Evolutionary conservation across 169 alveolate species (phyloP).

Genomic region (Hepatocystis sp.): DNA sequence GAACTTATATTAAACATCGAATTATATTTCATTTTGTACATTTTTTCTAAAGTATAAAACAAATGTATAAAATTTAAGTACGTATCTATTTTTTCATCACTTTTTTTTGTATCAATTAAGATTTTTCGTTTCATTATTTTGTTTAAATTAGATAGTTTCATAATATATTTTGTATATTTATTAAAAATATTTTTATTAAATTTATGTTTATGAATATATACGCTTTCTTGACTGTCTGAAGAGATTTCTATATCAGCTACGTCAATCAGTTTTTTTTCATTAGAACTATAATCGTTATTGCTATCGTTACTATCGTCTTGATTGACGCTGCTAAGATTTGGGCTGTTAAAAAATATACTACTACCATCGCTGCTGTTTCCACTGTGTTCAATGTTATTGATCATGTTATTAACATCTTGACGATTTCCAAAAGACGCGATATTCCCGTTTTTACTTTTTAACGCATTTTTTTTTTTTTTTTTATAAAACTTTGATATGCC

Average conservation of each 20-base stretch:
- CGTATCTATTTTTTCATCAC: constrained; percentile 33
- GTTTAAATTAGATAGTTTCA: constrained; percentile 35
- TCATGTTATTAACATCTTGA: too few relatives aligned
- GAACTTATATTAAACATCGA: constrained; percentile 43
- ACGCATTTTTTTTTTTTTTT: constrained; percentile 36
- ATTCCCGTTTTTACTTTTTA: constrained; percentile 28
- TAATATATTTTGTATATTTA: constrained; percentile 35
- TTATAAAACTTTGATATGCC: too few relatives aligned
- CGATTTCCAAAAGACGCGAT: too few relatives aligned
- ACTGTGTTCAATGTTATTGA: too few relatives aligned
- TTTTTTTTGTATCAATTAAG: constrained; percentile 43
- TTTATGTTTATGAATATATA: constrained; percentile 72
- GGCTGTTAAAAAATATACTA: too few relatives aligned
- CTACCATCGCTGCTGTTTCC: too few relatives aligned
- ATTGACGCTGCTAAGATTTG: too few relatives aligned
- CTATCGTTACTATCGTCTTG: too few relatives aligned
- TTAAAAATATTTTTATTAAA: constrained; percentile 63
- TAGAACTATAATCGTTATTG: too few relatives aligned
- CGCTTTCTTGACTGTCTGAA: constrained; percentile 75
- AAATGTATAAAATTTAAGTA: too few relatives aligned
- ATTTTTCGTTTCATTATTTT: constrained; percentile 61
- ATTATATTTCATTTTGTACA: constrained; percentile 69
- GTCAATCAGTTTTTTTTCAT: constrained; percentile 62
- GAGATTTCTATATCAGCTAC: constrained; percentile 37
- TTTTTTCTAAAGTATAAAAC: constrained; percentile 66